These are phyloP conservation scores for Leishmania tarentolae DNA, from an alignment of 208 protist species.

Conservation along the genomic window DNA sequence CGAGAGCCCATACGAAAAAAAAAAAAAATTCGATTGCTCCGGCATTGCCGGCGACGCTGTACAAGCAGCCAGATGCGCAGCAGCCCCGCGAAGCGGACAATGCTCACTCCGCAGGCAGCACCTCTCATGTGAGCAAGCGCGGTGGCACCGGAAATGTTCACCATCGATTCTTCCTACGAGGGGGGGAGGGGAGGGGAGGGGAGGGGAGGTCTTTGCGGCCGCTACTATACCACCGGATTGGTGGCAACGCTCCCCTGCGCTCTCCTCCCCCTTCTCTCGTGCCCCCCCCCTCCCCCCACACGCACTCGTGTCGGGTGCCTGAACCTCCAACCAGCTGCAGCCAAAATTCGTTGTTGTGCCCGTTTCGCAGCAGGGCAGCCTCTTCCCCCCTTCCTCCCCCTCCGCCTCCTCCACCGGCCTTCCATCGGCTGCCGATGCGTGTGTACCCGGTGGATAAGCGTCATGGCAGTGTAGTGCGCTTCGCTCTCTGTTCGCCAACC, in stretches of 20 bases:
- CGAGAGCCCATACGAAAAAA: background rate
- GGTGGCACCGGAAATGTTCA: background rate
- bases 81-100: background rate
- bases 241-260: background rate
- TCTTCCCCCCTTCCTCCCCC: background rate
- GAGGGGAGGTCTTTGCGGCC: slow-evolving; percentile 3
- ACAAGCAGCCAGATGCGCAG: background rate
- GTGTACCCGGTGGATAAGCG: background rate
- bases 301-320: background rate
- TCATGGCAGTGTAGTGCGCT: background rate
- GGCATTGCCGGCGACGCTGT: background rate
- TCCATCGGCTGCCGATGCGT: too few species aligned
- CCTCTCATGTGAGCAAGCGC: too few species aligned
- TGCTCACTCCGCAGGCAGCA: background rate
- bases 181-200: too few species aligned
- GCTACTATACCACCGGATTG: slow-evolving; percentile 15
- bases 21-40: background rate
- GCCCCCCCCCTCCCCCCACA: background rate
- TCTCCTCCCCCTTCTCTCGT: background rate
- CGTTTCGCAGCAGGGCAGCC: background rate
- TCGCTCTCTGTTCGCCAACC: background rate
- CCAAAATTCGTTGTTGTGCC: background rate
- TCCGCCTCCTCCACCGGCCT: background rate
- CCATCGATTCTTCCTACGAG: slow-evolving; percentile 15
- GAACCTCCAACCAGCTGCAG: background rate